A percentile compares a stretch with the other conserved stretches of the same genome.
phyloP scores from a whole-genome alignment of 129 eudicot species.

The Arctium minus region DNA sequence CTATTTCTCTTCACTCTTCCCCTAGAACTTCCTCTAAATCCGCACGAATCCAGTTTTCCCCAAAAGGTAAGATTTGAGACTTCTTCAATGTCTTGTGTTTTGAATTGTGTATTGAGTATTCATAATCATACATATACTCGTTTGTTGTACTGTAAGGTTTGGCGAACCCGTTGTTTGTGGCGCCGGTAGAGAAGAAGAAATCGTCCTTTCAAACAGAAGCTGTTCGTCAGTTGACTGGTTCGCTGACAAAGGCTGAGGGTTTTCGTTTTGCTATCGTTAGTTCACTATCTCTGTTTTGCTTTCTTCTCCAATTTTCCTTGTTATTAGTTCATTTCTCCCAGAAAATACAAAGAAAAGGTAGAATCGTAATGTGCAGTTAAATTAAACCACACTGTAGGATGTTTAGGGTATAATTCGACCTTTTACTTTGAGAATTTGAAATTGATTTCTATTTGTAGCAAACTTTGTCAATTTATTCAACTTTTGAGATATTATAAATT shows the following conservation, averaged over 20 bases:
- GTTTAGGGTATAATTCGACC: not conserved
- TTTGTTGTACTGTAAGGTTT: not conserved
- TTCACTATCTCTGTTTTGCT: not conserved
- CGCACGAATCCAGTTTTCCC: slow-evolving; percentile 1
- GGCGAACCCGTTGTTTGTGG: slow-evolving; percentile 20
- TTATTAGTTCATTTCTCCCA: not conserved
- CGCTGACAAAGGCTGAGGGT: slow-evolving; percentile 59
- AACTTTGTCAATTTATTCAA: not conserved
- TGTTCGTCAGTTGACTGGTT: slow-evolving; percentile 73
- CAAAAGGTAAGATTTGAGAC: slow-evolving; percentile 2
- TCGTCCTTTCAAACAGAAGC: slow-evolving; percentile 47
- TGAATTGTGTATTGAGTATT: not conserved
- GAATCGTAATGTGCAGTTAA: not conserved
- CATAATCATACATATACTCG: not conserved
- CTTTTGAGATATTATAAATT: not conserved
- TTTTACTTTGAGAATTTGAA: not conserved
- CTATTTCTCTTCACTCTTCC: not conserved
- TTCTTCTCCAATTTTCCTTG: not conserved
- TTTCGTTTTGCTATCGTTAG: slow-evolving; percentile 78
- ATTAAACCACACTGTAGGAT: not conserved
- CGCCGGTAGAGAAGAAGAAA: slow-evolving; percentile 29
- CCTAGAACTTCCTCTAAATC: slow-evolving; percentile 4
- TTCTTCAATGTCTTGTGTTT: not conserved
- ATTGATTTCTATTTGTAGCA: not conserved
- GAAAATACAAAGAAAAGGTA: not conserved